Evolutionary conservation across 805 yeast species (phyloP).

Genomic region (Cyberlindnera bimundalis): DNA sequence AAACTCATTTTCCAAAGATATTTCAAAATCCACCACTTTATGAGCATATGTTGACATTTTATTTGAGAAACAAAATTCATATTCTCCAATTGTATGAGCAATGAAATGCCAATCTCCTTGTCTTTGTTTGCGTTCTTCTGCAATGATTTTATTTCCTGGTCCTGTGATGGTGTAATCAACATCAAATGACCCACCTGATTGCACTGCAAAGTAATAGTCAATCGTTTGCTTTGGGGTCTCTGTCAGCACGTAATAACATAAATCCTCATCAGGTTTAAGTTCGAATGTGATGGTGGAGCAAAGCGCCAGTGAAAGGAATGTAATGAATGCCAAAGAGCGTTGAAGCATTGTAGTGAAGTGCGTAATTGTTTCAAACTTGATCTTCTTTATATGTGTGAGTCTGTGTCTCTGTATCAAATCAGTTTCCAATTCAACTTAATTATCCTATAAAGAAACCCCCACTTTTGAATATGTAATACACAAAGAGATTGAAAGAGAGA

Average conservation of each 20-base stretch:
- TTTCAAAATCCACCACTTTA: slow-evolving; percentile 61
- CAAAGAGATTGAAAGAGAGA: background rate
- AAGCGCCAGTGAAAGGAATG: slow-evolving; percentile 8
- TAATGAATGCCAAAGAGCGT: background rate
- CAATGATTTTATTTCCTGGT: slow-evolving; percentile 49
- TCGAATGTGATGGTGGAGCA: slow-evolving; percentile 67
- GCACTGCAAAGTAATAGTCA: slow-evolving; percentile 68
- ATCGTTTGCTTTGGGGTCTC: slow-evolving; percentile 54
- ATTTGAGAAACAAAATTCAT: slow-evolving; percentile 63
- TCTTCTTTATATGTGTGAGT: too few species aligned
- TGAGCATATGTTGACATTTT: slow-evolving; percentile 70
- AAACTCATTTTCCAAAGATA: slow-evolving; percentile 48
- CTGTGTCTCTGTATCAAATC: too few species aligned
- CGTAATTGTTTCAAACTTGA: too few species aligned
- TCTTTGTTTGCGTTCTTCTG: slow-evolving; percentile 51
- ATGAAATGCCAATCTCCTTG: slow-evolving; percentile 59
- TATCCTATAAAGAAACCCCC: too few species aligned
- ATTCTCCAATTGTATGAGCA: slow-evolving; percentile 56
- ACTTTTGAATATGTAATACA: too few species aligned
- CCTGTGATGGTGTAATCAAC: slow-evolving; percentile 58
- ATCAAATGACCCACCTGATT: slow-evolving; percentile 66
- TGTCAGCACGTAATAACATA: slow-evolving; percentile 72
- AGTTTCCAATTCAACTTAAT: too few species aligned
- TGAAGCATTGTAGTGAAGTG: too few species aligned
- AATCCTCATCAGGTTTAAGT: slow-evolving; percentile 69